Base-by-base conservation (phyloP, 306 rosid species). In the Datisca glomerata region DNA sequence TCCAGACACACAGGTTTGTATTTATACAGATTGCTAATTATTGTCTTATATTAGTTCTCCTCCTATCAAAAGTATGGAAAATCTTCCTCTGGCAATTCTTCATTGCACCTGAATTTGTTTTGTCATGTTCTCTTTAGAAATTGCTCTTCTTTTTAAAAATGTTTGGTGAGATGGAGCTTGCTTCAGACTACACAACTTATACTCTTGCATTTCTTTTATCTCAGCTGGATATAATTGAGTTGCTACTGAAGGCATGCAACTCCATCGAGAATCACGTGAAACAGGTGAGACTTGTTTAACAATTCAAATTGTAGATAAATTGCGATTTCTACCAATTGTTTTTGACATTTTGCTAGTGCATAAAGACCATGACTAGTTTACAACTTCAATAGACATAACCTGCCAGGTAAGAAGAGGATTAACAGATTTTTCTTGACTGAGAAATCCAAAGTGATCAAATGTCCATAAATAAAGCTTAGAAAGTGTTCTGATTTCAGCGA, bases 1-100 rank as follows among this genome's bases (percentile, higher is more conserved):
- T 61, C 93, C 93, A 18, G 84, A 73, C 59, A 75, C 79, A 1
- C 64, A 84, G 91, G 98, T 84, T 43, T 41, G 64, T 32, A 50
- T 10, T 51, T 45, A 31, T 19, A 9, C 49, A 24, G 17, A 28
- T 63, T 35, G 45, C 51, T 46, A 16, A 24, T 40, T 13, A 4
- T 51, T 14, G 24, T 18, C 12, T 25, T 2, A 14, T 23, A 15
- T 25, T 16, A 13, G 8, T n/a, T 15, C 14, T 7, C 19, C 5
- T 10, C 27, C 23, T 44, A 15, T 2, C 50, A 45, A 24, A 18
- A 13, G 18, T 19, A 49, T n/a, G n/a, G n/a, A n/a, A n/a, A n/a
- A n/a, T n/a, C n/a, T n/a, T n/a, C n/a, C n/a, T n/a, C n/a, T n/a
- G n/a, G n/a, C n/a, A 2, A 31, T 31, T 31, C 13, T 14, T 11